A percentile compares a stretch with the other conserved stretches of the same genome.
Evolutionary conservation across 768 basidiomycete genomes (phyloP).

Genomic region (Auricularia heimuer): DNA sequence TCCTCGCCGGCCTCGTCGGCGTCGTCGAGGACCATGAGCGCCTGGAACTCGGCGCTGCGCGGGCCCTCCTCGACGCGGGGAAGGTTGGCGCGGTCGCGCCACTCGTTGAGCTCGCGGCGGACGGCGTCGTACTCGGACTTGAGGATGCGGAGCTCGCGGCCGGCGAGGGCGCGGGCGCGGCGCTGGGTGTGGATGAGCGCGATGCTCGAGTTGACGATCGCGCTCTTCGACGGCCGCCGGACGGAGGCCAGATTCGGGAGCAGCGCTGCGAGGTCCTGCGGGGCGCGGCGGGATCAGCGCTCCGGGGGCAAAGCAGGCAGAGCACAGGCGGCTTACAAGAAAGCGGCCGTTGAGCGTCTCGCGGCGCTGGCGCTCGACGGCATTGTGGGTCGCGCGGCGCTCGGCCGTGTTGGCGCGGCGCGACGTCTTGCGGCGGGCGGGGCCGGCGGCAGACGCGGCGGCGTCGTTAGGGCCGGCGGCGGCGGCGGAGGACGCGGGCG

Average conservation of each 20-base stretch:
- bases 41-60: slow-evolving; percentile 56
- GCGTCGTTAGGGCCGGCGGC: slow-evolving; percentile 5
- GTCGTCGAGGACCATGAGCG: slow-evolving; percentile 14
- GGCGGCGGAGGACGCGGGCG: slow-evolving; percentile 3
- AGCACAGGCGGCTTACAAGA: slow-evolving; percentile 40
- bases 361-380: slow-evolving; percentile 86
- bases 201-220: slow-evolving; percentile 94
- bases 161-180: slow-evolving; percentile 69
- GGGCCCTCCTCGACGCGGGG: slow-evolving; percentile 64
- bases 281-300: not conserved
- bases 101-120: slow-evolving; percentile 86
- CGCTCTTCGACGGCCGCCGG: slow-evolving; percentile 90
- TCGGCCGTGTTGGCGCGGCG: slow-evolving; percentile 94
- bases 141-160: slow-evolving; percentile 69
- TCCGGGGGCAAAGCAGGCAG: not conserved
- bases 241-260: slow-evolving; percentile 86
- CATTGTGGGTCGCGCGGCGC: slow-evolving; percentile 93
- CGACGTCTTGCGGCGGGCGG: slow-evolving; percentile 69
- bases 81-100: slow-evolving; percentile 70
- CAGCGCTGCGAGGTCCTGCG: slow-evolving; percentile 85
- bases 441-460: slow-evolving; percentile 13
- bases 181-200: slow-evolving; percentile 78
- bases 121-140: slow-evolving; percentile 80
- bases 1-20: slow-evolving; percentile 14
- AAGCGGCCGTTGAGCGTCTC: slow-evolving; percentile 92